Percentiles rank a stretch among this genome's conserved stretches.
phyloP scores from a whole-genome alignment of 495 filamentous ascomycete genomes.

The Barbatosphaeria neglecta region DNA sequence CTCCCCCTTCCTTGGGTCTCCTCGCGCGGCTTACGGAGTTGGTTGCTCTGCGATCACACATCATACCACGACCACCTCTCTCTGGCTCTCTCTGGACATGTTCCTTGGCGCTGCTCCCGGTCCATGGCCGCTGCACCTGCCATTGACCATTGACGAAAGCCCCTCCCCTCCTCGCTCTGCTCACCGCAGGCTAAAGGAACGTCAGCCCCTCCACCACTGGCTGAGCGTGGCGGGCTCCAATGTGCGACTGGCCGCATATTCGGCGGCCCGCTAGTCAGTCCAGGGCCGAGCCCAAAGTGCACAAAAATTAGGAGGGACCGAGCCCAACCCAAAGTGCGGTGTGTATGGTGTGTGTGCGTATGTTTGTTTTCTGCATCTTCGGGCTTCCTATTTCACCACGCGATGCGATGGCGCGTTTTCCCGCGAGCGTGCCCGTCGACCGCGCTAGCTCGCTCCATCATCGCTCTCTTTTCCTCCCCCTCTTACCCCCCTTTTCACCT shows the following conservation, averaged over 20 bases:
- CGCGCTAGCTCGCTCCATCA: neutral
- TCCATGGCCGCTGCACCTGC: neutral
- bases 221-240: slow-evolving; percentile 9
- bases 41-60: too few relatives aligned
- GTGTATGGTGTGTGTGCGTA: neutral
- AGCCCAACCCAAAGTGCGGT: slow-evolving; percentile 1
- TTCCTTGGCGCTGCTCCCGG: too few relatives aligned
- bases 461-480: neutral
- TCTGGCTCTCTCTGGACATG: too few relatives aligned
- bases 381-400: neutral
- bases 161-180: neutral
- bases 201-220: neutral
- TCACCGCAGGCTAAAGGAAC: neutral
- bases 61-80: too few relatives aligned
- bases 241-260: slow-evolving; percentile 26
- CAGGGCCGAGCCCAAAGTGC: neutral
- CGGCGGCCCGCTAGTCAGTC: slow-evolving; percentile 15
- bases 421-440: neutral
- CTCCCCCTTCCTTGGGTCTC: too few relatives aligned
- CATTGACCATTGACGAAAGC: neutral
- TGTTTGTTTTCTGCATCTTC: neutral
- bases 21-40: too few relatives aligned
- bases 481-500: neutral
- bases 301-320: neutral
- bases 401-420: too few relatives aligned